Base-by-base conservation (phyloP, 2,329 filamentous ascomycete genomes). In the Paecilomyces fulvus region DNA sequence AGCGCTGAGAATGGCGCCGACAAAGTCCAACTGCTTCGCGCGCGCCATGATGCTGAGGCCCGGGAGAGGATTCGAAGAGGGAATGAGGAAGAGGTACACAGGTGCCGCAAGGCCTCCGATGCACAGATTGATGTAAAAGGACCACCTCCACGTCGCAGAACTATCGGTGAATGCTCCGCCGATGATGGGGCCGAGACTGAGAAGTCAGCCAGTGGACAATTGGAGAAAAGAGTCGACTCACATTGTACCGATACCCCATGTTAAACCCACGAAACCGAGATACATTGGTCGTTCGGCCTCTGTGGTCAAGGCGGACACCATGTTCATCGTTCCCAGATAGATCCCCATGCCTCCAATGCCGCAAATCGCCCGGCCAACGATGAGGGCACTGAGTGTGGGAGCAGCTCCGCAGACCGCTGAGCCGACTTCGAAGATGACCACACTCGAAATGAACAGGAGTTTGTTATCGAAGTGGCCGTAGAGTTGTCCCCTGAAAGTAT, bases 71-170 rank as follows among this genome's bases (percentile, higher is more conserved):
- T 68, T 53, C 10, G 58, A 59, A 4, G 56, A 57, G 30, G 67
- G 73, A 0, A 83, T 70, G 6, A 75, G 61, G 58, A 79, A 76
- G 28, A 82, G 23, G 23, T 76, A 73, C 25, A 76, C 70, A 0
- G 79, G 75, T 2, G 73, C 65, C 30, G 72, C 69, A 7, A 74
- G 62, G 7, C 69, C 80, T 0, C 79, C 73, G 51, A 79, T 67
- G 33, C 72, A 65, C 0, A 84, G 70, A 60, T 84, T 85, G 69
- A 85, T 78, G 61, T 85, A 85, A 61, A 81, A 80, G 0, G 72
- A 73, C 71, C 70, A 74, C 43, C 67, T 63, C 71, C 70, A 73
- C 7, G 57, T 63, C 7, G 62, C 67, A 8, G 43, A 46, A 21
- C 60, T 67, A 20, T 67, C 61, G 7, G 65, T 57, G 53, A 74